Base-by-base conservation (phyloP, 495 filamentous ascomycete species). In the Talaromyces proteolyticus region DNA sequence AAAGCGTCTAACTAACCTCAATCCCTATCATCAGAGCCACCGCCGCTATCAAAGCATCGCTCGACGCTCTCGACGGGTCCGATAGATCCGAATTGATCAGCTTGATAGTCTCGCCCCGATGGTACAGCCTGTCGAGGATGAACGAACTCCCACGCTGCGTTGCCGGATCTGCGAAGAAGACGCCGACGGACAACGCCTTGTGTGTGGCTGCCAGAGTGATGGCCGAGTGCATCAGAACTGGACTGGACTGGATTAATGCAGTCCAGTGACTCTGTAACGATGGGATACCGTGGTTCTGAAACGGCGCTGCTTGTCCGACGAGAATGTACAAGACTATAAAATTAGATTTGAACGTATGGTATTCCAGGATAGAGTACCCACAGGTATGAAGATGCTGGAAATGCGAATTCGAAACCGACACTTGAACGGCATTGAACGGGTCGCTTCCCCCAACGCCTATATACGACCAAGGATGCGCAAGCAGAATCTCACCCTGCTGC, bases 31-130 rank as follows among this genome's bases (percentile, higher is more conserved):
- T 51, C 10, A 67, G 65, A 6, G 72, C 72, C 19, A 75, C 72
- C 1, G 72, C 69, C 7, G 68, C 68, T 47, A 75, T 73, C 52
- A 72, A 51, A 26, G 65, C 68, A 60, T 75, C 70, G 55, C 72
- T 75, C 5, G 68, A 56, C 8, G 69, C 70, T 42, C 69, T 72
- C 34, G 64, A 56, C 21, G 67, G 65, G 42, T 61, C 66, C 16
- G 72, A 75, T 17, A 75, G 50, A 0, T 69, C 66, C 26, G 70
- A 64, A 43, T 75, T 73, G 26, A 75, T 70, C 41, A 75, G 53
- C 20, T 66, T 57, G 46, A 75, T 75, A 7, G 72, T 75, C 52
- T 73, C 68, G n/a, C 69, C 71, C 6, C 69, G 64, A 26, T 73
- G 70, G 40, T 73, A 68, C 25, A 71, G 67, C 1, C 67, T 67